Conservation (phyloP, 352 stramenopile genomes). For the Globisporangium orthogonon region DNA sequence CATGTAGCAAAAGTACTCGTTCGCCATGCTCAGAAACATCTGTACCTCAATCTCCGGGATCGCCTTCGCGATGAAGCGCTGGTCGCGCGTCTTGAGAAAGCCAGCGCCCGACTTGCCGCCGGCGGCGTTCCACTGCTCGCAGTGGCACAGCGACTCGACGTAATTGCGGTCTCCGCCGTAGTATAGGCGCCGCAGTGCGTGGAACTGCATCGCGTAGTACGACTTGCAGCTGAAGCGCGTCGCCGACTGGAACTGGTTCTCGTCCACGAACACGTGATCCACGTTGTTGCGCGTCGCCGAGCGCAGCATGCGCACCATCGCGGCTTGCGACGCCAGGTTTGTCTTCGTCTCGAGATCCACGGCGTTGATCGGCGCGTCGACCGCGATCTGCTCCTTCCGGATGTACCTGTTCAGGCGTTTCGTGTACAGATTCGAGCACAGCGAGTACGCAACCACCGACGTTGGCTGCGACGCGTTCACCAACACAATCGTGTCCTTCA, state of each 20-base stretch:
- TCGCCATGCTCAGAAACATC: slow-evolving; percentile 88
- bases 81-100: slow-evolving; percentile 82
- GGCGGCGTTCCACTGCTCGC: slow-evolving; percentile 79
- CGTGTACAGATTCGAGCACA: slow-evolving; percentile 80
- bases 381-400: slow-evolving; percentile 36
- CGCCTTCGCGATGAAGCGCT: slow-evolving; percentile 84
- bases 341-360: slow-evolving; percentile 18
- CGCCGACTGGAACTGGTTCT: slow-evolving; percentile 76
- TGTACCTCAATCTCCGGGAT: slow-evolving; percentile 84
- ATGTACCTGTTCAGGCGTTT: slow-evolving; percentile 73
- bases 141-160: slow-evolving; percentile 82
- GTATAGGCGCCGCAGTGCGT: slow-evolving; percentile 74
- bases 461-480: slow-evolving; percentile 79
- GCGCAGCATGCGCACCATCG: slow-evolving; percentile 62
- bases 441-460: slow-evolving; percentile 79
- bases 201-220: slow-evolving; percentile 89
- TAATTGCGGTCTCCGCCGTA: slow-evolving; percentile 84
- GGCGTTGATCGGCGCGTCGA: slow-evolving; percentile 27
- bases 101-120: slow-evolving; percentile 83
- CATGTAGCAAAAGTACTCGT: slow-evolving; percentile 89
- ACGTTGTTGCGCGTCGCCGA: slow-evolving; percentile 74
- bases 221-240: slow-evolving; percentile 86
- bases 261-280: slow-evolving; percentile 80
- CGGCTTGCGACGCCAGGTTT: slow-evolving; percentile 10
- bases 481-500: slow-evolving; percentile 66